A percentile compares a stretch with the other conserved stretches of the same genome.
Conservation (phyloP, 2,329 filamentous ascomycete species). For the Raffaelea arxii region DNA sequence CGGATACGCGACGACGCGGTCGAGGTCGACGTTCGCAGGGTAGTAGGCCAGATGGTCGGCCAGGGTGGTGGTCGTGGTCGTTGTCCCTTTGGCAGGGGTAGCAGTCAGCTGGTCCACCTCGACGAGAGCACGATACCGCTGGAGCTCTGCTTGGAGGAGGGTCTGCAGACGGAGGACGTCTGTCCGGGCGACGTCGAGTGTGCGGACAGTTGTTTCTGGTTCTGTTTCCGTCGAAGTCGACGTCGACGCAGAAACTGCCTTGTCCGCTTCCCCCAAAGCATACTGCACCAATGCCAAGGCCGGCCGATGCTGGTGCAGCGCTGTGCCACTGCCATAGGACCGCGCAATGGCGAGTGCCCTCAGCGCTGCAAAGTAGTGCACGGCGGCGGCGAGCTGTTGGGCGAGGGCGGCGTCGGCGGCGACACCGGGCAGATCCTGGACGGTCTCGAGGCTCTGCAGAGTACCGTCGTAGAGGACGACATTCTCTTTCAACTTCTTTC, state of each 20-base stretch:
- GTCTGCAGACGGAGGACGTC: conserved; percentile 50
- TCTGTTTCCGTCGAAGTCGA: conserved; percentile 15
- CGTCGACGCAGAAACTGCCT: conserved; percentile 28
- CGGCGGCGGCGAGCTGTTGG: conserved; percentile 66
- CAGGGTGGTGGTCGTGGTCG: conserved; percentile 43
- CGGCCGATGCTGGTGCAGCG: no score
- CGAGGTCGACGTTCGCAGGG: conserved; percentile 57
- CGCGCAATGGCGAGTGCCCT: conserved; percentile 82
- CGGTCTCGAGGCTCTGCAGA: conserved; percentile 79
- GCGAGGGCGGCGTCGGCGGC: conserved; percentile 72
- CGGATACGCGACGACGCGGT: conserved; percentile 77
- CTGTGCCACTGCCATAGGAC: conserved; percentile 65
- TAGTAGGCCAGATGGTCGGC: conserved; percentile 70
- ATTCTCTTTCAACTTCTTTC: conserved; percentile 57
- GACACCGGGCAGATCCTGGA: conserved; percentile 83
- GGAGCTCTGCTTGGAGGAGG: conserved; percentile 61
- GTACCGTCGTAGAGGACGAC: conserved; percentile 86
- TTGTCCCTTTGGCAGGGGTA: background rate
- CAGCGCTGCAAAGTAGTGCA: conserved; percentile 76
- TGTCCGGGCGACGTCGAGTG: conserved; percentile 48
- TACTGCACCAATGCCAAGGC: conserved; percentile 77
- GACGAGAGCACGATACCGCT: conserved; percentile 76
- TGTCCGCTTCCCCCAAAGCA: conserved; percentile 52
- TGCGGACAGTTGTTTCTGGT: conserved; percentile 54
- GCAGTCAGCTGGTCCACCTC: conserved; percentile 58